Evolutionary conservation across 257 asterid species (phyloP).

Genomic region (Gynochthodes officinalis): DNA sequence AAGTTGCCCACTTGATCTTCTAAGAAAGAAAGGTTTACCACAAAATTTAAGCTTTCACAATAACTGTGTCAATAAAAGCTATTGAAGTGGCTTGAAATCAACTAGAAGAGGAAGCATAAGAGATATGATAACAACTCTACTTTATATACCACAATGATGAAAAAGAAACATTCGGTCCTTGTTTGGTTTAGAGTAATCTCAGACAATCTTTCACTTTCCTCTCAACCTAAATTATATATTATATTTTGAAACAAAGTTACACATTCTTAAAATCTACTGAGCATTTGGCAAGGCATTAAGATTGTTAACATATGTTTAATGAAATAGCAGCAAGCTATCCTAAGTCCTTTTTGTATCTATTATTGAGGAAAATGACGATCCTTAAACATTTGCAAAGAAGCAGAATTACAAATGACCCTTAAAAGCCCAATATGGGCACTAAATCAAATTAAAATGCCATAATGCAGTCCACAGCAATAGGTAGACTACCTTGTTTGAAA

Average conservation of each 20-base stretch:
- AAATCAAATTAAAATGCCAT: neutral
- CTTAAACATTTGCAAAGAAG: neutral
- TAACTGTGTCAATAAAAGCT: slow-evolving; percentile 3
- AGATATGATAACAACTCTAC: neutral
- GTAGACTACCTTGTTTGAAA: neutral
- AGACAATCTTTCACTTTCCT: neutral
- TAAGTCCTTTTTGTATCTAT: neutral
- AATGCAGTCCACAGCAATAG: neutral
- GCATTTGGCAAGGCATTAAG: neutral
- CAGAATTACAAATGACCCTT: neutral
- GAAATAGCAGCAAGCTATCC: neutral
- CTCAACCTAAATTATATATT: neutral
- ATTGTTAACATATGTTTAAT: neutral
- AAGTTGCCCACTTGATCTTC: slow-evolving; percentile 35
- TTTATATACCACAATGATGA: neutral
- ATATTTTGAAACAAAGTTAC: neutral
- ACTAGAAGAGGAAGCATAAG: neutral
- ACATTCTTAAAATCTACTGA: neutral
- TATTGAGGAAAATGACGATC: neutral
- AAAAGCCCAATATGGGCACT: neutral
- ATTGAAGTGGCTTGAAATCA: neutral
- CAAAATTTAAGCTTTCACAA: neutral
- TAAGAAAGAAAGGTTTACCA: slow-evolving; percentile 16
- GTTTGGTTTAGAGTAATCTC: neutral
- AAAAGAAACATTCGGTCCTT: neutral